Evolutionary conservation across 1,284 basidiomycete species (phyloP).

Genomic region (Cryptococcus floricola): DNA sequence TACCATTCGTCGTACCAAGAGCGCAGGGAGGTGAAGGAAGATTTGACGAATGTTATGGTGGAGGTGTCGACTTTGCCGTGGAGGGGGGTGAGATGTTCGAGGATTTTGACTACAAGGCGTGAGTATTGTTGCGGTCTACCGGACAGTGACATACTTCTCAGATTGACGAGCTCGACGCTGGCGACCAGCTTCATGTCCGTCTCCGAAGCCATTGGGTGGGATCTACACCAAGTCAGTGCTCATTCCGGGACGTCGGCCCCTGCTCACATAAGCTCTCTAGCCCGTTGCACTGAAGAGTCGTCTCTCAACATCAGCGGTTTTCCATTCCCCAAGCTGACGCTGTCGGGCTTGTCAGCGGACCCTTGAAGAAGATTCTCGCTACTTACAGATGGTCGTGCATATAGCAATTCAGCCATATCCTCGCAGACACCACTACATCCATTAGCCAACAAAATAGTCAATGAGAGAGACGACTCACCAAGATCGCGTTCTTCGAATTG

Average conservation of each 20-base stretch:
- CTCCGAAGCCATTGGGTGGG: slow-evolving; percentile 75
- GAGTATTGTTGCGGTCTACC: not conserved
- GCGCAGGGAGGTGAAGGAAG: slow-evolving; percentile 66
- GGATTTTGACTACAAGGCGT: slow-evolving; percentile 53
- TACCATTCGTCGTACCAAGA: slow-evolving; percentile 85
- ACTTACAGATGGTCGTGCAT: slow-evolving; percentile 46
- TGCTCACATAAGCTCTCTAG: slow-evolving; percentile 63
- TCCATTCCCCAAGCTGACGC: slow-evolving; percentile 85
- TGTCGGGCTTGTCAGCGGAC: slow-evolving; percentile 39
- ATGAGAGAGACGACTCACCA: slow-evolving; percentile 53
- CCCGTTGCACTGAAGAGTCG: slow-evolving; percentile 78
- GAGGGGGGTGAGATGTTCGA: slow-evolving; percentile 78
- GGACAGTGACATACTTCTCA: slow-evolving; percentile 45
- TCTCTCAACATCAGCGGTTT: slow-evolving; percentile 83
- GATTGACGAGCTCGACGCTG: slow-evolving; percentile 81
- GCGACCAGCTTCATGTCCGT: slow-evolving; percentile 85
- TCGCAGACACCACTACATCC: slow-evolving; percentile 71
- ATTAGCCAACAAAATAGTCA: slow-evolving; percentile 15
- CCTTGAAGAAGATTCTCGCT: not conserved
- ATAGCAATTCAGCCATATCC: slow-evolving; percentile 90
- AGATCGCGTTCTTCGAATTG: slow-evolving; percentile 83
- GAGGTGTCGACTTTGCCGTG: slow-evolving; percentile 81
- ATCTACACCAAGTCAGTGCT: slow-evolving; percentile 24
- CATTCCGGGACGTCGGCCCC: not conserved
- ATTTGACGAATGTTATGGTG: slow-evolving; percentile 77